Conservation (phyloP, 2,329 filamentous ascomycete genomes). For the Cryphonectria japonica region DNA sequence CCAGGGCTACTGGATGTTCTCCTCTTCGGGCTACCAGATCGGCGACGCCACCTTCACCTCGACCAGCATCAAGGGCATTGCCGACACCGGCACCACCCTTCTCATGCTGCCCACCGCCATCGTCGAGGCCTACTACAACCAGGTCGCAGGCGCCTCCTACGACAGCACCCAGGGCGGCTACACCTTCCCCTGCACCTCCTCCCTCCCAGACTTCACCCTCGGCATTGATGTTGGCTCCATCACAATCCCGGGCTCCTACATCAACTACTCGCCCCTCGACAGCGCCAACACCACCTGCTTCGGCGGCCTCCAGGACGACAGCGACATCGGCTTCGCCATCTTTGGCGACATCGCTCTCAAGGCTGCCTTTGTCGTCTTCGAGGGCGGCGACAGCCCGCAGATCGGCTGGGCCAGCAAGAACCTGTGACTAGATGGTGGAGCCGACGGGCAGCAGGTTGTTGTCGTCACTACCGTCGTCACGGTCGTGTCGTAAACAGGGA, state of each 20-base stretch:
- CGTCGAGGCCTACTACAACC: conserved; percentile 54
- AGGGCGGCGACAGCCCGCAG: conserved; percentile 40
- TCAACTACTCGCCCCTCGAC: conserved; percentile 40
- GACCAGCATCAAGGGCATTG: conserved; percentile 48
- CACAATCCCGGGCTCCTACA: conserved; percentile 42
- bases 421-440: conserved; percentile 25
- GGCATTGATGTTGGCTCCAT: conserved; percentile 40
- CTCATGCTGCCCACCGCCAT: conserved; percentile 53
- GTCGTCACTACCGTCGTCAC: conserved; percentile 23
- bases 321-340: conserved; percentile 36
- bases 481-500: conserved; percentile 3
- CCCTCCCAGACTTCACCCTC: conserved; percentile 42
- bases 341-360: conserved; percentile 40
- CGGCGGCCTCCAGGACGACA: conserved; percentile 40
- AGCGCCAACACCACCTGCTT: conserved; percentile 38
- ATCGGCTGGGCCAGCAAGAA: conserved; percentile 46
- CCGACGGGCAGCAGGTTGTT: conserved; percentile 18
- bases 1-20: conserved; percentile 69
- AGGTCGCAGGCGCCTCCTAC: conserved; percentile 49
- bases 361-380: conserved; percentile 40
- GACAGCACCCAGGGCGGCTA: conserved; percentile 44
- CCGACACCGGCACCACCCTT: conserved; percentile 63
- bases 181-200: conserved; percentile 43
- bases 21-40: conserved; percentile 41
- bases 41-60: conserved; percentile 41